Conservation (phyloP, 805 yeast species). For the Wickerhamiella lipophila region DNA sequence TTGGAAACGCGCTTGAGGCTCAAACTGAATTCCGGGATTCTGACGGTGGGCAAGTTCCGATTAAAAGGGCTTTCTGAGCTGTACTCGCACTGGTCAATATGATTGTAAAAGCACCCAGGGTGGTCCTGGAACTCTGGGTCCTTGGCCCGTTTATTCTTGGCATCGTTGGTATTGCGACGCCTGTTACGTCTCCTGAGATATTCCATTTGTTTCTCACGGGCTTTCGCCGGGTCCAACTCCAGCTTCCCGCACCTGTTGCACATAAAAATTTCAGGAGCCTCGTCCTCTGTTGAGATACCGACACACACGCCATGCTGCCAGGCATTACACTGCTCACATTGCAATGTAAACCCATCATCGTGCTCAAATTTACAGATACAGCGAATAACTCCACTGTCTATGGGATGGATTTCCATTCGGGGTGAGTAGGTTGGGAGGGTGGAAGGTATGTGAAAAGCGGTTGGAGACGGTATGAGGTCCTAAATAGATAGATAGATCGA, state of each 20-base stretch:
- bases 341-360: slow-evolving; percentile 92
- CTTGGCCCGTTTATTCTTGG: neutral
- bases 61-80: neutral
- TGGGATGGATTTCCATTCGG: slow-evolving; percentile 19
- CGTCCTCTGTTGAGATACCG: slow-evolving; percentile 54
- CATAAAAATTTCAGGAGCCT: slow-evolving; percentile 69
- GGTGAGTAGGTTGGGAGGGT: neutral
- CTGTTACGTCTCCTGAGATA: slow-evolving; percentile 2
- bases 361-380: slow-evolving; percentile 82
- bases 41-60: neutral
- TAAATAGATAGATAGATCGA: too few relatives aligned
- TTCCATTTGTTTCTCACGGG: slow-evolving; percentile 2
- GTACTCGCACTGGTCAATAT: slow-evolving; percentile 3
- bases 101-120: slow-evolving; percentile 9
- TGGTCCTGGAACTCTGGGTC: neutral
- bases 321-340: slow-evolving; percentile 86
- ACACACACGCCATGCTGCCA: slow-evolving; percentile 99
- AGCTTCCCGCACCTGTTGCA: slow-evolving; percentile 58
- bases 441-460: neutral
- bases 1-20: slow-evolving; percentile 1
- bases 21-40: neutral
- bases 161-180: neutral
- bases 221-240: slow-evolving; percentile 1
- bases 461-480: neutral
- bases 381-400: slow-evolving; percentile 71